phyloP scores from a whole-genome alignment of 73 alveolate genomes.

The Durusdinium trenchii region DNA sequence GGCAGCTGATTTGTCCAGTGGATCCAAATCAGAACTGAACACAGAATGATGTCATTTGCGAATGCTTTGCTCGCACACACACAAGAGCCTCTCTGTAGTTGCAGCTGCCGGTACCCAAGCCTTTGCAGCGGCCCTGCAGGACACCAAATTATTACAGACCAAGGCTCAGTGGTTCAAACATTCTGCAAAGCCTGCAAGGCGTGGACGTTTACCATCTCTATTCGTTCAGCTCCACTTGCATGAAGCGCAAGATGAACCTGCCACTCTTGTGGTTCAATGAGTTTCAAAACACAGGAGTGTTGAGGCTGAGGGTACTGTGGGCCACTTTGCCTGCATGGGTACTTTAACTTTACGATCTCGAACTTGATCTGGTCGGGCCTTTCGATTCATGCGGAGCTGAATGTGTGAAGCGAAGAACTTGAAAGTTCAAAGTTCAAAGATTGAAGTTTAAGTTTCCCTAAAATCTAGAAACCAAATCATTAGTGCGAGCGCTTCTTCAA shows the following conservation, averaged over 20 bases:
- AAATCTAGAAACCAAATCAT: no score
- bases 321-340: slow-evolving; percentile 62
- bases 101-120: slow-evolving; percentile 69
- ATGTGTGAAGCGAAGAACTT: not conserved
- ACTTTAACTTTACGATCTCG: slow-evolving; percentile 85
- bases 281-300: no score
- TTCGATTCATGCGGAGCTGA: not conserved
- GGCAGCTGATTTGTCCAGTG: no score
- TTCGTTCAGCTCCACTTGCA: slow-evolving; percentile 71
- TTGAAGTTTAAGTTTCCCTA: no score
- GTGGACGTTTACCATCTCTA: slow-evolving; percentile 69
- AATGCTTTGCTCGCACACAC: no score
- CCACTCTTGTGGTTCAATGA: not conserved
- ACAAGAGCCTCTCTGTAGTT: slow-evolving; percentile 61
- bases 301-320: no score
- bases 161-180: not conserved
- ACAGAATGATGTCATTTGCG: no score
- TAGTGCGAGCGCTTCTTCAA: no score
- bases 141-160: not conserved
- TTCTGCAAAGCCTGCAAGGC: slow-evolving; percentile 42
- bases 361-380: slow-evolving; percentile 83
- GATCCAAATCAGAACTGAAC: no score
- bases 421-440: no score
- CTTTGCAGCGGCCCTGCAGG: slow-evolving; percentile 81
- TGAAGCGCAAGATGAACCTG: slow-evolving; percentile 55